Evolutionary conservation across 495 filamentous ascomycete genomes (phyloP).

Genomic region (Margaritispora aquatica): DNA sequence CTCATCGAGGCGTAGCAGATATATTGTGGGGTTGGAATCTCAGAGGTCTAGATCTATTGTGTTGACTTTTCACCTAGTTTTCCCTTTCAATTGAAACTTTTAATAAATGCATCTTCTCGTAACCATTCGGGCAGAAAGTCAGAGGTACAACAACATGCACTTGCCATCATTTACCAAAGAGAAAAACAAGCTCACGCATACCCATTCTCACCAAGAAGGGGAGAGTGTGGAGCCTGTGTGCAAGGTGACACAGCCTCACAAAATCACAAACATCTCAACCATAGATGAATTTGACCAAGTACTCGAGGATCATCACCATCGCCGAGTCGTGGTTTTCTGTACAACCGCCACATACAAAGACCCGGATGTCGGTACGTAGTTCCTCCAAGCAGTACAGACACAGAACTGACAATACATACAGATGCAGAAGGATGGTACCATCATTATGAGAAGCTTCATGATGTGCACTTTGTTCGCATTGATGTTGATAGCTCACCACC

Average conservation of each 20-base stretch:
- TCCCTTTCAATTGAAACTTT: too few species aligned
- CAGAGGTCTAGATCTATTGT: neutral
- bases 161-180: neutral
- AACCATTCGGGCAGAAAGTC: neutral
- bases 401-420: neutral
- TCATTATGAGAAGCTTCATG: conserved; percentile 6
- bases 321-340: conserved; percentile 7
- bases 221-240: neutral
- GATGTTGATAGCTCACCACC: neutral
- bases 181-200: neutral
- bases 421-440: conserved; percentile 11
- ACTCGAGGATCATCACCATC: conserved; percentile 13
- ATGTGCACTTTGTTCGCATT: conserved; percentile 6
- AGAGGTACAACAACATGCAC: neutral
- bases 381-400: neutral
- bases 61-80: too few species aligned
- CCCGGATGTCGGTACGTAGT: neutral
- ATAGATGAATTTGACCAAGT: conserved; percentile 11
- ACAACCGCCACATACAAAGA: conserved; percentile 3
- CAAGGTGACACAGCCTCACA: neutral
- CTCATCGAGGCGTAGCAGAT: too few species aligned
- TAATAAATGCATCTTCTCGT: too few species aligned
- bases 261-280: conserved; percentile 6
- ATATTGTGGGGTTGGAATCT: too few species aligned
- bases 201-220: neutral